These are phyloP conservation scores for Selaginella moellendorffii DNA, from an alignment of 75 land plant genomes.

Conservation along the genomic window DNA sequence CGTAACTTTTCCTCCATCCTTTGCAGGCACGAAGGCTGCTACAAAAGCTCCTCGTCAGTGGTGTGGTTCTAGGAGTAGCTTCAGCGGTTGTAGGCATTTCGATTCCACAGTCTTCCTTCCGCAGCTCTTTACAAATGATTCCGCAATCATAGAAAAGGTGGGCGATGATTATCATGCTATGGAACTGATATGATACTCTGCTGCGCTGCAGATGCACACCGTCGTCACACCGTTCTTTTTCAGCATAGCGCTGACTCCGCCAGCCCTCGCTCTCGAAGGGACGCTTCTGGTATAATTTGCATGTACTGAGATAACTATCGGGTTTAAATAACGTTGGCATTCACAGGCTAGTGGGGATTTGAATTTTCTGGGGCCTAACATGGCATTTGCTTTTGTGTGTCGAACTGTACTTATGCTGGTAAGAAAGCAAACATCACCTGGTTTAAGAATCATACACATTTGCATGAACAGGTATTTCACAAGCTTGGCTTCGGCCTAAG, in stretches of 20 bases:
- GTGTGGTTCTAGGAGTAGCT: slow-evolving; percentile 35
- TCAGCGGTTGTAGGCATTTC: slow-evolving; percentile 32
- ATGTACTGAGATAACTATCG: too few species aligned
- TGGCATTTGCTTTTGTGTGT: slow-evolving; percentile 46
- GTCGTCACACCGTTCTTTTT: slow-evolving; percentile 53
- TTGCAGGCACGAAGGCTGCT: slow-evolving; percentile 50
- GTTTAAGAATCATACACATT: neutral
- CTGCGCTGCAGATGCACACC: slow-evolving; percentile 66
- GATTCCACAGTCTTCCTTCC: slow-evolving; percentile 45
- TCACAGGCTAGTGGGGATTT: slow-evolving; percentile 72
- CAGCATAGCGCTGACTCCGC: slow-evolving; percentile 44
- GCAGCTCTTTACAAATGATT: slow-evolving; percentile 45
- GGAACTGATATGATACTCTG: neutral
- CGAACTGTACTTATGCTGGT: slow-evolving; percentile 50
- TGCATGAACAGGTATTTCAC: slow-evolving; percentile 26
- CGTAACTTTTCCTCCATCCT: slow-evolving; percentile 2
- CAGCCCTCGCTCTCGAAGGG: slow-evolving; percentile 70
- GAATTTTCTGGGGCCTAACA: slow-evolving; percentile 46
- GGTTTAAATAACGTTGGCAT: too few species aligned
- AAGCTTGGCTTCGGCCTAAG: slow-evolving; percentile 41
- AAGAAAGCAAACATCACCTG: slow-evolving; percentile 8
- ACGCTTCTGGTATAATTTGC: slow-evolving; percentile 75
- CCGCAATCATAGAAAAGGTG: slow-evolving; percentile 42
- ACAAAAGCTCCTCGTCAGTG: slow-evolving; percentile 46
- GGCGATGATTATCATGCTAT: neutral